Evolutionary conservation across 176 grass and related monocot species (phyloP), one percentile per base, ranked within the genome.

Genomic region (Aegilops umbellulata): DNA sequence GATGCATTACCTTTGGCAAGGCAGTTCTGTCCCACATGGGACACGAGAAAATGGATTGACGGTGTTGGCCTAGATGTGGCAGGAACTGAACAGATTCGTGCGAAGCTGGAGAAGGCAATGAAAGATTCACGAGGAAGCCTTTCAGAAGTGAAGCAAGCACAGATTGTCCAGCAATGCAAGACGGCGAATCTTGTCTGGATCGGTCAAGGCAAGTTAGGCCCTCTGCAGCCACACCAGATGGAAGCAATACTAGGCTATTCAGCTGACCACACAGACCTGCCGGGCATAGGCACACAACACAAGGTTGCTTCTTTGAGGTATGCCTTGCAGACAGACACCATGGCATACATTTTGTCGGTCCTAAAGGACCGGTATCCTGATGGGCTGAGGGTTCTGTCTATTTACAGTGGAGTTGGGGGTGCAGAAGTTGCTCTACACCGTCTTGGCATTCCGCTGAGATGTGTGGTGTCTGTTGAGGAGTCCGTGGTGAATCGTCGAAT

Each of bases 11-110:
- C 90, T 55, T 73, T 86, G 69, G 91, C 82, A 75, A 86, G 30
- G 25, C 86, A 66, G 47, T 98, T 82, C 61, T 92, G 93, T 86
- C 96, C 95, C 13, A 87, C 83, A 2, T 94, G 95, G 93, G 95
- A 98, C 65, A 83, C 90, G 20, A 87, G 96, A 24, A 94, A 91
- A 32, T 64, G 92, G 24, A 47, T 98, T 1, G 73, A 36, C 75
- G 51, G 41, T 84, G 82, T 91, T 75, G 84, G 25, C 30, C 19
- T 25, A 58, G 92, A 92, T 10, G 80, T 80, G 38, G 38, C 12
- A 7, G 80, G 31, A 74, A 72, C 73, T 76, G 74, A 63, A 5
- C 60, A 89, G 8, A 49, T 89, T 0, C 92, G 90, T 77, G 90
- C 82, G 27, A 85, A 89, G 53, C n/a, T 95, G 25, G 89, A 47